These are phyloP conservation scores for Thielaviopsis euricoi DNA, from an alignment of 2,329 filamentous ascomycete species.

Conservation along the genomic window DNA sequence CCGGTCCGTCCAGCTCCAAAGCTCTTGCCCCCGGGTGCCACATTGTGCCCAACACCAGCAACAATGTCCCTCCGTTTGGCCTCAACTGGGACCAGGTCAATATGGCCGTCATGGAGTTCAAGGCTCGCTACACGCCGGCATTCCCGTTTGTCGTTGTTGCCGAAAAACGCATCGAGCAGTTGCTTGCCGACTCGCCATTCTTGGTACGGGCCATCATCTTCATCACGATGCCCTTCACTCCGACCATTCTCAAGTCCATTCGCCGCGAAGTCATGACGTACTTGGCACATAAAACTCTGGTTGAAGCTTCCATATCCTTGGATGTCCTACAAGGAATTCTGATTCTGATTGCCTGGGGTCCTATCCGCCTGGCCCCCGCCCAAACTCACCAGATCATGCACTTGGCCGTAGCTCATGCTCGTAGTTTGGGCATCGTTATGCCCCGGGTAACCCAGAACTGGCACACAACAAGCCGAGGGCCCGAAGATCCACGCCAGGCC, in stretches of 20 bases:
- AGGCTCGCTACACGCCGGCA: slow-evolving; percentile 18
- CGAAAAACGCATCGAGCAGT: slow-evolving; percentile 16
- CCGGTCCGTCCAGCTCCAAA: slow-evolving; percentile 1
- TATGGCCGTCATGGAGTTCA: slow-evolving; percentile 20
- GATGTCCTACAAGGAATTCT: slow-evolving; percentile 31
- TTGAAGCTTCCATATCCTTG: slow-evolving; percentile 24
- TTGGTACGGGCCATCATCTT: slow-evolving; percentile 24
- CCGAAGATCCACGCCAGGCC: slow-evolving; percentile 10
- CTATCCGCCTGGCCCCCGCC: slow-evolving; percentile 4
- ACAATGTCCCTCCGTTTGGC: slow-evolving; percentile 18
- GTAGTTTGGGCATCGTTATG: slow-evolving; percentile 22
- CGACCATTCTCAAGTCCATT: slow-evolving; percentile 21
- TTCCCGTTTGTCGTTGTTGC: slow-evolving; percentile 25
- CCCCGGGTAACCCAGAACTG: slow-evolving; percentile 14
- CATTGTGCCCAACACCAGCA: not conserved
- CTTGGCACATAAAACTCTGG: slow-evolving; percentile 25
- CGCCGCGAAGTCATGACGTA: slow-evolving; percentile 26
- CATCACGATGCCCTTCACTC: slow-evolving; percentile 19
- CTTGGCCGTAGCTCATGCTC: slow-evolving; percentile 25
- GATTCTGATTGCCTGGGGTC: slow-evolving; percentile 29
- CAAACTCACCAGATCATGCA: slow-evolving; percentile 19
- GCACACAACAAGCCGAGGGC: slow-evolving; percentile 8
- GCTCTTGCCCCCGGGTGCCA: not conserved
- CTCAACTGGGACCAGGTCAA: slow-evolving; percentile 25
- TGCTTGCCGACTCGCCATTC: slow-evolving; percentile 22